Evolutionary conservation across 2,329 filamentous ascomycete species (phyloP).

Genomic region (Albophoma yamanashiensis): DNA sequence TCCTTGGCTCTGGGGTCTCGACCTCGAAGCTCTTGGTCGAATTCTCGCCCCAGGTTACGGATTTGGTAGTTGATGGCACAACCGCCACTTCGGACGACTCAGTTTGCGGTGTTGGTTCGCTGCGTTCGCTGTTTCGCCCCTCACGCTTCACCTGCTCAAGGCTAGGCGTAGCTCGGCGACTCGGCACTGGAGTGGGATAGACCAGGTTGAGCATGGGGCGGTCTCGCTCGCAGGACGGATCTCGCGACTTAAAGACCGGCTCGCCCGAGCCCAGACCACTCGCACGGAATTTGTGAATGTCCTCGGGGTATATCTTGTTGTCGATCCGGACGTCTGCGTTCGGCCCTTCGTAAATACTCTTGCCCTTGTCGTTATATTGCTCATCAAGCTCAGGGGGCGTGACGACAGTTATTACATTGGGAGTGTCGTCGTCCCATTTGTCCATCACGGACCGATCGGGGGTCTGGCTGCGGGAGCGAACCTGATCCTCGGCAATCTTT

Average conservation of each 20-base stretch:
- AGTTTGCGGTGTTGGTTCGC: slow-evolving; percentile 7
- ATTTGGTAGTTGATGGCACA: slow-evolving; percentile 36
- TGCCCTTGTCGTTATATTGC: slow-evolving; percentile 21
- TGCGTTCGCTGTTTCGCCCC: not conserved
- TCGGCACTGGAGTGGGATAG: slow-evolving; percentile 42
- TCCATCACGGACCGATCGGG: slow-evolving; percentile 43
- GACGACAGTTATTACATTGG: slow-evolving; percentile 33
- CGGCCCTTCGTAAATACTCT: slow-evolving; percentile 44
- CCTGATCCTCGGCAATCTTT: slow-evolving; percentile 41
- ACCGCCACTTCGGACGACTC: slow-evolving; percentile 24
- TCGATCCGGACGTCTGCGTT: slow-evolving; percentile 56
- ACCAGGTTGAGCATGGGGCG: slow-evolving; percentile 51
- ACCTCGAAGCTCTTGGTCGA: slow-evolving; percentile 54
- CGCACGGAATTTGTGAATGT: slow-evolving; percentile 29
- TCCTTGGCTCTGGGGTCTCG: slow-evolving; percentile 41
- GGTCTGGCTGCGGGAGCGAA: slow-evolving; percentile 39
- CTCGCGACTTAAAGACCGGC: slow-evolving; percentile 32
- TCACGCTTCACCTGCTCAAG: not conserved
- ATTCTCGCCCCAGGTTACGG: slow-evolving; percentile 55
- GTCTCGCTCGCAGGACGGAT: slow-evolving; percentile 43
- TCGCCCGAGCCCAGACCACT: slow-evolving; percentile 13
- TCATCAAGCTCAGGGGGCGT: slow-evolving; percentile 43
- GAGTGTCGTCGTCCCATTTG: slow-evolving; percentile 35
- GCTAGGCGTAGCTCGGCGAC: slow-evolving; percentile 32
- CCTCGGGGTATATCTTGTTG: slow-evolving; percentile 43